These are phyloP conservation scores for Alternaria triticina DNA, from an alignment of 2,329 filamentous ascomycete genomes.

Conservation along the genomic window DNA sequence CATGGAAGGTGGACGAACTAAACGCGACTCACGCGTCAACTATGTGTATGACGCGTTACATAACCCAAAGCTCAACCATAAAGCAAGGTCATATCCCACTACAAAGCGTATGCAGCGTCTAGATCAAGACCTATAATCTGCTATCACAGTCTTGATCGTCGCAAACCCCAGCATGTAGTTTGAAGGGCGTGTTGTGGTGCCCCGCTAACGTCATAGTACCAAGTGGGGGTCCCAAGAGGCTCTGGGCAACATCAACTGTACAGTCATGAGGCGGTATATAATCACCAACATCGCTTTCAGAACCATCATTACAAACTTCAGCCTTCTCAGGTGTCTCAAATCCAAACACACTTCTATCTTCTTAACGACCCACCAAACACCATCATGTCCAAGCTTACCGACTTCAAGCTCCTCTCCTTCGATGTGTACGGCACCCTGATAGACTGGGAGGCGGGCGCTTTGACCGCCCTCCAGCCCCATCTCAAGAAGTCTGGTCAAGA, in stretches of 20 bases:
- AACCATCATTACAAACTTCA: background rate
- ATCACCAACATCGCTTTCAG: background rate
- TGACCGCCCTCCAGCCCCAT: slow-evolving; percentile 59
- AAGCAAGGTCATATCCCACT: background rate
- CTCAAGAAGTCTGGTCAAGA: slow-evolving; percentile 46
- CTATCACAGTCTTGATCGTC: background rate
- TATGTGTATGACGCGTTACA: background rate
- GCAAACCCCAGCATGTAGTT: background rate
- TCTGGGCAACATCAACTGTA: background rate
- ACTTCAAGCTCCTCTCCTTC: slow-evolving; percentile 67
- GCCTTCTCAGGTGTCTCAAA: background rate
- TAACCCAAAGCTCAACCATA: background rate
- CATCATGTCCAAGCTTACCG: slow-evolving; percentile 43
- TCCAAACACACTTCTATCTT: background rate
- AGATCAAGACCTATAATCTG: background rate
- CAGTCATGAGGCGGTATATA: background rate
- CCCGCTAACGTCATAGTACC: slow-evolving; percentile 19
- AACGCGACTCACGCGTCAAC: background rate
- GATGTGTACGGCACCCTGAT: slow-evolving; percentile 83
- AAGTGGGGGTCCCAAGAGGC: slow-evolving; percentile 16
- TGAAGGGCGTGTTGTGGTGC: slow-evolving; percentile 21
- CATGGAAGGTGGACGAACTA: background rate
- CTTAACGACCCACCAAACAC: background rate
- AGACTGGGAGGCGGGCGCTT: slow-evolving; percentile 76
- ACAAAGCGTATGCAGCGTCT: slow-evolving; percentile 9